phyloP scores from a whole-genome alignment of 2,329 filamentous ascomycete genomes.

The Balansia obtecta region DNA sequence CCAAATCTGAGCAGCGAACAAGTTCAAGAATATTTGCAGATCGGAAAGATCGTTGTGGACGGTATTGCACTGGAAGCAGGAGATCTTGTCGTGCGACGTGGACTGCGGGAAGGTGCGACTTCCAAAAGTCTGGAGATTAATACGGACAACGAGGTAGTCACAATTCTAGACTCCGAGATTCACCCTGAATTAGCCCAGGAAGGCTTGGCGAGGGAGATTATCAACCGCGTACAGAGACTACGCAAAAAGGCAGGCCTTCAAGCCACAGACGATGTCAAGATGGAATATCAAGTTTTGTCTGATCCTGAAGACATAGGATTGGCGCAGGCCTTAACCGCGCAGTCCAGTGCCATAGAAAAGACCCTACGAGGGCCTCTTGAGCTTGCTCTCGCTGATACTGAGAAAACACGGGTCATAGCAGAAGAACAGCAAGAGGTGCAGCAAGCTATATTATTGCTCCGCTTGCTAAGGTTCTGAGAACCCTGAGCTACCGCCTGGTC shows the following conservation, averaged over 20 bases:
- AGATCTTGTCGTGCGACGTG: constrained; percentile 68
- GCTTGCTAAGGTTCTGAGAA: constrained; percentile 57
- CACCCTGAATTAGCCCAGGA: constrained; percentile 82
- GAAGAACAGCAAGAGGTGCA: constrained; percentile 82
- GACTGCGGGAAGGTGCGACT: constrained; percentile 58
- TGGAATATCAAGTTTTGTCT: constrained; percentile 75
- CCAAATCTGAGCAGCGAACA: constrained; percentile 67
- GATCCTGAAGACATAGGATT: constrained; percentile 71
- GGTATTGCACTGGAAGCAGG: constrained; percentile 73
- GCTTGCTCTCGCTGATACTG: constrained; percentile 14
- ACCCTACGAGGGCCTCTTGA: constrained; percentile 66
- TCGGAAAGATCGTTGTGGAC: constrained; percentile 68
- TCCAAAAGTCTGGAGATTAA: constrained; percentile 73
- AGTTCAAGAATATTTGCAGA: constrained; percentile 64
- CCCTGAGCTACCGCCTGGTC: background rate
- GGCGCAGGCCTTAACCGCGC: constrained; percentile 54
- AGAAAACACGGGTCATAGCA: constrained; percentile 41
- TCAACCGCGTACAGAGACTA: constrained; percentile 83
- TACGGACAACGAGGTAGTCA: constrained; percentile 80
- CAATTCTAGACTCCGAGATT: constrained; percentile 71
- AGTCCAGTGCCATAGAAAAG: constrained; percentile 60
- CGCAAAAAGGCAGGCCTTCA: constrained; percentile 88
- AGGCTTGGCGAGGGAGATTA: constrained; percentile 80
- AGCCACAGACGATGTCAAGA: constrained; percentile 86
- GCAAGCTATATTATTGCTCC: constrained; percentile 67